Evolutionary conservation across 2,329 filamentous ascomycete genomes (phyloP), one percentile per base, ranked within the genome.

Genomic region (Fusarium dimerum): DNA sequence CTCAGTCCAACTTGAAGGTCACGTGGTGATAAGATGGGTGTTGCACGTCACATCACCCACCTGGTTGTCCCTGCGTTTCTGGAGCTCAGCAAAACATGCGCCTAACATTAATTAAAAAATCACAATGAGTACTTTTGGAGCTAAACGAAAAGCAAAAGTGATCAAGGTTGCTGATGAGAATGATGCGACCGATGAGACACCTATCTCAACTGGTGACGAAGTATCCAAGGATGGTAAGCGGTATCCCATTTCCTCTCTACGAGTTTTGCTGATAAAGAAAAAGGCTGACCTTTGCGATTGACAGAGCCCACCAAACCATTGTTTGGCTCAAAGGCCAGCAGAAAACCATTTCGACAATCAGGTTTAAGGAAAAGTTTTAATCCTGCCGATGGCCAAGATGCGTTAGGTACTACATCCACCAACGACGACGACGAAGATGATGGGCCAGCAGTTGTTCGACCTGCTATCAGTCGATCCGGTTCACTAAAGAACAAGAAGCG

Each of bases 161-260:
- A 89, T 96, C 62, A 87, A 85, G 43, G 77, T 84, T 0, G 78
- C 84, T 40, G 88, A 90, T 42, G 84, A 86, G 12, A 85, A 89
- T 4, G 86, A 86, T 2, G 45, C 51, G 2, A 46, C 50, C 2
- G 47, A 56, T 5, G 52, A 57, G 2, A 47, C 52, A 9, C 39
- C 68, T 1, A 46, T 55, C 1, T 51, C 63, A 2, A 60, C 67
- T 40, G 63, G 65, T 26, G 59, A 57, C 16, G 58, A 59, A 50
- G 57, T 57, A 16, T 59, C 67, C 51, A 68, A 66, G 56, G 67
- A 73, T 56, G 72, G 74, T 78, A 70, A 69, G 75, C 72, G 38
- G 34, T 54, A 41, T 44, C 36, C 54, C 39, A 44, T 32, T 55
- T 51, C 43, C 45, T 40, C 49, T 49, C 48, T 50, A 59, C 55